Evolutionary conservation across 2,329 filamentous ascomycete species (phyloP), one percentile per base, ranked within the genome.

Genomic region (Periglandula ipomoeae): DNA sequence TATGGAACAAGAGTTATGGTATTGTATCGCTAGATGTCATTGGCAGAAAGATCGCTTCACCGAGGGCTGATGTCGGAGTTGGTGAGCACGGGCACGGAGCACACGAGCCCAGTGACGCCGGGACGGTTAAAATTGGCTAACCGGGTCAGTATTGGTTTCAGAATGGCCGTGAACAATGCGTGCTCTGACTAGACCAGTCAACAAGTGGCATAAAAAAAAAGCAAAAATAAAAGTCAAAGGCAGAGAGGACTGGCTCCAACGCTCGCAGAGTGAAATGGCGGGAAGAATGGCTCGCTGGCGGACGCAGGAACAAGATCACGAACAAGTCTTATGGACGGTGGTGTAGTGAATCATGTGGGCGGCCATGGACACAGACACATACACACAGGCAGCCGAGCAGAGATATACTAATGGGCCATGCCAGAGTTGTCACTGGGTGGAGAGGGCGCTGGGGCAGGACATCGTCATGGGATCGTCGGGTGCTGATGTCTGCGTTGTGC

Each of bases 261-360:
- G n/a, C 27, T 15, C 30, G 30, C 11, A 34, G 30, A 34, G 30
- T 11, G 30, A 34, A n/a, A n/a, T n/a, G n/a, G n/a, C n/a, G n/a
- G n/a, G n/a, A n/a, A 41, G 39, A 26, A 26, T 41, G 11, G 15
- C 13, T 26, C 44, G 20, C 17, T n/a, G 5, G 13, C 24, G 20
- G 15, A 38, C 11, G 23, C 20, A 23, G 45, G 39, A 26, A 42
- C 20, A 27, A 15, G 22, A 32, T 39, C 22, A 26, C 17, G 15
- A 39, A 40, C 8, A 32, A 11, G 45, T 26, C 24, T 24, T n/a
- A n/a, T 23, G 11, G 30, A 32, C 8, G 30, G 15, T 30, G 19
- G 37, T 41, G 15, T 41, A 20, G 46, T 43, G 46, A 47, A 43
- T 35, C 46, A 47, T 37, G 39, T 32, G 46, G 23, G 13, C 13